Base-by-base conservation (phyloP, 257 asterid genomes). In the Ophiorrhiza pumila region DNA sequence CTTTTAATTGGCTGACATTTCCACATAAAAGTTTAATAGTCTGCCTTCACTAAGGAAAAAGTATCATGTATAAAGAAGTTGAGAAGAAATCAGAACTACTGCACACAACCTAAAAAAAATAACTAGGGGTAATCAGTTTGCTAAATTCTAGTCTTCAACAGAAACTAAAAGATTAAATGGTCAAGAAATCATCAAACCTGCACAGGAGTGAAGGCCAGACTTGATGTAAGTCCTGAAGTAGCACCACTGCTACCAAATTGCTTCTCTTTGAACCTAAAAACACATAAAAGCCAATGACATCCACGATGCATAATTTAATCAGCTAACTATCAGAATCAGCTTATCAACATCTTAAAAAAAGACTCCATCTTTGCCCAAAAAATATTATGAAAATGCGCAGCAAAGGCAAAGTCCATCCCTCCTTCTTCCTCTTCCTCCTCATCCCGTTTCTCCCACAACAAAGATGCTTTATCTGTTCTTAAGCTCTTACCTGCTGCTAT, bases 181-280 rank as follows among this genome's bases (percentile, higher is more conserved):
- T 49, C 53, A 43, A 59, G 74, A 52, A 52, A 72, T 71, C 49
- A 75, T 65, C 76, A 76, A 58, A 90, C 98, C 97, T 93, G 98
- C 80, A 93, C 98, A 18, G 98, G 98, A 6, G 98, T 93, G 83
- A 93, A 93, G 67, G 96, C 97, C 85, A 93, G 81, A 77, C 97
- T 93, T 67, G 98, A 93, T 14, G 97, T 89, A 58, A 93, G 88
- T 57, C 98, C 98, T 45, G 98, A 93, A 77, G 98, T 93, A 52
- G 95, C 90, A 1, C 98, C 98, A 45, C 98, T 72, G 75, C 89
- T 87, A 79, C 91, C 95, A 76, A 72, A 88, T 12, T 72, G 72
- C 87, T n/a, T n/a, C n/a, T n/a, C n/a, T n/a, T n/a, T n/a, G n/a
- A n/a, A n/a, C n/a, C n/a, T n/a, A n/a, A n/a, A n/a, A n/a, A n/a